Conservation (phyloP, 164 flowering plant genomes). For the Magnolia changhungtana region DNA sequence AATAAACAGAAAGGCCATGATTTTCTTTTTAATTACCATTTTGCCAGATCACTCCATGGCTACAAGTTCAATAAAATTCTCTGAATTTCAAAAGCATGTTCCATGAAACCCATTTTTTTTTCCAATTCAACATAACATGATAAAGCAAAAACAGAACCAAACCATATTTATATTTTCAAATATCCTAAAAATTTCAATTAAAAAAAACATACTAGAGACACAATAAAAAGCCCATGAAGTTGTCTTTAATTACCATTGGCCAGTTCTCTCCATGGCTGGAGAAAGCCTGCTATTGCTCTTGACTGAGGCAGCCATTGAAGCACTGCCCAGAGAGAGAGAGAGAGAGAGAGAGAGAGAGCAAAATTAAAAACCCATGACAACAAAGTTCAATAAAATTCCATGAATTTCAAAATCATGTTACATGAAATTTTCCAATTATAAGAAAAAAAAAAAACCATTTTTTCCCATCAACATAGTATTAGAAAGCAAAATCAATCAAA, state of each 20-base stretch:
- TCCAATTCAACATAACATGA: neutral
- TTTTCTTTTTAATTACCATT: neutral
- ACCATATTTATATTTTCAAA: neutral
- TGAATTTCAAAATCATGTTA: too few relatives aligned
- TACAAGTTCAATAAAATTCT: too few relatives aligned
- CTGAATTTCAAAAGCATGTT: too few relatives aligned
- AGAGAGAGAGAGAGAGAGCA: neutral
- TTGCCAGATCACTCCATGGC: too few relatives aligned
- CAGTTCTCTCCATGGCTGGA: too few relatives aligned
- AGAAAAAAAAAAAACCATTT: neutral
- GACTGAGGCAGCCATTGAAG: constrained; percentile 23
- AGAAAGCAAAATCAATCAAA: neutral
- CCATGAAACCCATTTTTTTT: neutral
- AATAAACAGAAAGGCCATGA: neutral
- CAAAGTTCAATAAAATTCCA: too few relatives aligned
- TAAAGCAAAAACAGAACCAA: neutral
- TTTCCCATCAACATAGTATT: neutral
- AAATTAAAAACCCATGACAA: too few relatives aligned
- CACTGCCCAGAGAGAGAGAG: too few relatives aligned
- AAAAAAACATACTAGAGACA: too few relatives aligned
- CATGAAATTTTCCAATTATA: neutral
- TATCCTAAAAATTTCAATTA: neutral
- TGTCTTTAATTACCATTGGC: neutral
- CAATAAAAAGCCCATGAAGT: neutral
- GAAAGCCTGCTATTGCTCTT: constrained; percentile 40